These are phyloP conservation scores for Penicillium taxi DNA, from an alignment of 495 filamentous ascomycete genomes.

Conservation along the genomic window DNA sequence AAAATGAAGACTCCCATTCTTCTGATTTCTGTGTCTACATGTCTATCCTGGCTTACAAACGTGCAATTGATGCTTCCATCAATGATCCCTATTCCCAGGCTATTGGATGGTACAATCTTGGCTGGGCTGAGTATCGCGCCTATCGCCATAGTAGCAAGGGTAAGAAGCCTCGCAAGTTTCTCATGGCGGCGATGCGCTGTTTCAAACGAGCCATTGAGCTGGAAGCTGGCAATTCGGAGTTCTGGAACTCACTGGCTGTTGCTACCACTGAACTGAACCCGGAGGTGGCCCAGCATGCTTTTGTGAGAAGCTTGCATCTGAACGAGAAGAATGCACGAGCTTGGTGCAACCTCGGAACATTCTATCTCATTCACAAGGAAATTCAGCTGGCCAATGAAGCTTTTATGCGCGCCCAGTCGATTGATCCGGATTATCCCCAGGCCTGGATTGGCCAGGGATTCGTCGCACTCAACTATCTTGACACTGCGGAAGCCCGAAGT, in stretches of 20 bases:
- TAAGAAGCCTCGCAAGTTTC: constrained; percentile 48
- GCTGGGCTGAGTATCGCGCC: constrained; percentile 82
- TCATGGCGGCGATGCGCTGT: constrained; percentile 77
- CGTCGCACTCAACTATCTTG: constrained; percentile 60
- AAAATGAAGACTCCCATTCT: constrained; percentile 35
- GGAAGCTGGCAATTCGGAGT: constrained; percentile 90
- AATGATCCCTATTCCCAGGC: constrained; percentile 85
- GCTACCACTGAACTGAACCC: constrained; percentile 78
- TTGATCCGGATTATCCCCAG: constrained; percentile 83
- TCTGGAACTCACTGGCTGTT: constrained; percentile 94
- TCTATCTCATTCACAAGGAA: constrained; percentile 81
- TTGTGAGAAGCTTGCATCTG: constrained; percentile 87
- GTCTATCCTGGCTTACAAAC: constrained; percentile 78
- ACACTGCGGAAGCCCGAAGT: constrained; percentile 63
- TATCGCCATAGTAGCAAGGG: constrained; percentile 50
- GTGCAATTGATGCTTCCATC: constrained; percentile 64
- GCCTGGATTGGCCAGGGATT: constrained; percentile 94
- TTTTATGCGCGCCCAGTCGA: constrained; percentile 84
- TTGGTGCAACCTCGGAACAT: constrained; percentile 85
- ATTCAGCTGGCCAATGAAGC: constrained; percentile 74
- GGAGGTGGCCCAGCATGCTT: constrained; percentile 84
- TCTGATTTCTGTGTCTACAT: constrained; percentile 47
- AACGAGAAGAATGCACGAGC: constrained; percentile 74
- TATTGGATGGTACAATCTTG: constrained; percentile 93
- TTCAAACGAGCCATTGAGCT: constrained; percentile 97